Conservation (phyloP, 306 rosid species). For the Rosa lucieae region DNA sequence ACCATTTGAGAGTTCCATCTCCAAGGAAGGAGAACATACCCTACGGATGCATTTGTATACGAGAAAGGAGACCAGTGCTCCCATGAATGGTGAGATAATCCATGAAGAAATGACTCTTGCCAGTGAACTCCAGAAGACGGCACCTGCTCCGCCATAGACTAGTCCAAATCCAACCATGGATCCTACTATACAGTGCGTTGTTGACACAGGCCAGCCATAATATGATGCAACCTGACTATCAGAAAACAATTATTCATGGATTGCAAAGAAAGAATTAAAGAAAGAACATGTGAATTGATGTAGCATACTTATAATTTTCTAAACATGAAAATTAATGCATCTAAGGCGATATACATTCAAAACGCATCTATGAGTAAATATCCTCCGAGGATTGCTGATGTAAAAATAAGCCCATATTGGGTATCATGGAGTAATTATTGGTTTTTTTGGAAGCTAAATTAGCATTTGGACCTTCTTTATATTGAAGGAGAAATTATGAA, state of each 20-base stretch:
- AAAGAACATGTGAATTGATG: not conserved
- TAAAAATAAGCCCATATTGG: not conserved
- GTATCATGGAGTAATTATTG: not conserved
- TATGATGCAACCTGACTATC: constrained; percentile 72
- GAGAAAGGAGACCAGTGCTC: constrained; percentile 86
- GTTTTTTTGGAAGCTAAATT: too few species aligned
- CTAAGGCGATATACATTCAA: too few species aligned
- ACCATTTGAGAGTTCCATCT: constrained; percentile 11
- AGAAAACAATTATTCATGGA: constrained; percentile 16
- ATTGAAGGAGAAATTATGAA: too few species aligned
- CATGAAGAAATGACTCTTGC: constrained; percentile 91
- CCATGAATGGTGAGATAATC: constrained; percentile 87
- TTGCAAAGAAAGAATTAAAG: constrained; percentile 3
- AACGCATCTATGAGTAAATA: not conserved
- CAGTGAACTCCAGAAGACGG: constrained; percentile 94
- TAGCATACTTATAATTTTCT: not conserved
- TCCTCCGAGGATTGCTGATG: not conserved
- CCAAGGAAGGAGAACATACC: constrained; percentile 49
- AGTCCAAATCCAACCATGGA: constrained; percentile 98
- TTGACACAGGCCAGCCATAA: constrained; percentile 95
- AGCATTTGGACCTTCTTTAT: too few species aligned
- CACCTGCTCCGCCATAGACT: constrained; percentile 81
- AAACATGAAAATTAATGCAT: not conserved
- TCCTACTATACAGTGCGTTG: constrained; percentile 98
- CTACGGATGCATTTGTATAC: constrained; percentile 95